Evolutionary conservation across 2,329 filamentous ascomycete genomes (phyloP).

Genomic region (Rhinocladiella mackenziei): DNA sequence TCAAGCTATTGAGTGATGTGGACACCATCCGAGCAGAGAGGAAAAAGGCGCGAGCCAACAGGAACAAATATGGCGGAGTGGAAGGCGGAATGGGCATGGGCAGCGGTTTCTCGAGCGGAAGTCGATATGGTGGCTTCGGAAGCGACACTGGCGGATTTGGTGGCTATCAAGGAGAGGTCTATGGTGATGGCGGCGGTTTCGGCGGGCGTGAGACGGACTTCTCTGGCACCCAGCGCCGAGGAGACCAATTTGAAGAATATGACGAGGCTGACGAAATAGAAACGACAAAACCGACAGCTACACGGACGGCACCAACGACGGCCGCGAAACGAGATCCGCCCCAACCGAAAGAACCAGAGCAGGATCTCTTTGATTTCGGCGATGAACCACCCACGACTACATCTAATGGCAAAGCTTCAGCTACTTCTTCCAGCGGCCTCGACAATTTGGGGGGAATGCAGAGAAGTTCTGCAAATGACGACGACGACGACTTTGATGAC

Average conservation of each 20-base stretch:
- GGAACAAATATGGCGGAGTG: conserved; percentile 92
- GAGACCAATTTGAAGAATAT: conserved; percentile 90
- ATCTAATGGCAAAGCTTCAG: conserved; percentile 43
- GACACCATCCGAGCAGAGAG: conserved; percentile 54
- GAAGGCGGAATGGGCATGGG: conserved; percentile 71
- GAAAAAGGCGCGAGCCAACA: conserved; percentile 86
- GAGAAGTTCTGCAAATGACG: conserved; percentile 49
- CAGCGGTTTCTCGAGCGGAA: conserved; percentile 52
- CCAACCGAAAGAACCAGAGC: conserved; percentile 79
- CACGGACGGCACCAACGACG: conserved; percentile 16
- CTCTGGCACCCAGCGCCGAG: conserved; percentile 57
- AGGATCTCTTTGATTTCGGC: conserved; percentile 83
- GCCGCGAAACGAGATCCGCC: conserved; percentile 41
- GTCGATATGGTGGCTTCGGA: conserved; percentile 83
- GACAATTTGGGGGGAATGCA: conserved; percentile 43
- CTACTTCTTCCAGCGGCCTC: conserved; percentile 40
- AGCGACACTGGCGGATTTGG: conserved; percentile 60
- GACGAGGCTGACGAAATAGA: conserved; percentile 85
- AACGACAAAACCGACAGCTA: conserved; percentile 40
- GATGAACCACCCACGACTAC: conserved; percentile 61
- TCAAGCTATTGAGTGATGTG: conserved; percentile 80
- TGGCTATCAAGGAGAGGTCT: conserved; percentile 70
- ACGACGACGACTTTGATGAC: conserved; percentile 92
- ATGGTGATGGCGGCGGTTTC: conserved; percentile 93
- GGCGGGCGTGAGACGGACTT: conserved; percentile 73